These are phyloP conservation scores for Chalciporus chontae DNA, from an alignment of 768 basidiomycete species.

Conservation along the genomic window DNA sequence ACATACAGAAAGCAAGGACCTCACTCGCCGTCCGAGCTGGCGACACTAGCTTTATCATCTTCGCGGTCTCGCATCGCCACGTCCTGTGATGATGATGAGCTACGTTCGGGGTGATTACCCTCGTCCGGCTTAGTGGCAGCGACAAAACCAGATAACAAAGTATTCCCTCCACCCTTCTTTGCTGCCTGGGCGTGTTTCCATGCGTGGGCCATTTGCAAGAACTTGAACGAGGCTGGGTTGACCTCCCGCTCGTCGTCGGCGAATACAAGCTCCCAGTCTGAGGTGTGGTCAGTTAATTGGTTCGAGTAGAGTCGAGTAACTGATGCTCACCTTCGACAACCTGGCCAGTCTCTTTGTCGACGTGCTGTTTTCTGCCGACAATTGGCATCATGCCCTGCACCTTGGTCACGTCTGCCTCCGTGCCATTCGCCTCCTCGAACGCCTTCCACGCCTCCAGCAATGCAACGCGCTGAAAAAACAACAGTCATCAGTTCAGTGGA, in stretches of 20 bases:
- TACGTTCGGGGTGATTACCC: constrained; percentile 3
- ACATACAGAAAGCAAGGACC: constrained; percentile 1
- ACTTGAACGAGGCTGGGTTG: constrained; percentile 92
- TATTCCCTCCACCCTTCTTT: constrained; percentile 35
- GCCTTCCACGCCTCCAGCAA: constrained; percentile 94
- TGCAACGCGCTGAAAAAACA: constrained; percentile 68
- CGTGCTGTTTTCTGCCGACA: constrained; percentile 77
- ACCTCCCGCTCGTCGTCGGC: constrained; percentile 94
- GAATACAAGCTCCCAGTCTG: constrained; percentile 95
- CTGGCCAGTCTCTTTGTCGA: constrained; percentile 81
- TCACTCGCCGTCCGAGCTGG: constrained; percentile 50
- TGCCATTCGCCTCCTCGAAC: constrained; percentile 82
- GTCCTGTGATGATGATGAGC: constrained; percentile 17
- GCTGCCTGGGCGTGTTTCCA: constrained; percentile 64
- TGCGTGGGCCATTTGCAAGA: constrained; percentile 91
- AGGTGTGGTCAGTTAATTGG: background rate
- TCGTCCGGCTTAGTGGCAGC: constrained; percentile 31
- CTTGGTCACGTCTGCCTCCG: constrained; percentile 67
- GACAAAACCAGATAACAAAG: constrained; percentile 46
- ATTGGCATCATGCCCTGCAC: constrained; percentile 94
- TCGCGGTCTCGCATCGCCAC: constrained; percentile 22
- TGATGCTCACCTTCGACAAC: constrained; percentile 71
- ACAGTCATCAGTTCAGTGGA: background rate
- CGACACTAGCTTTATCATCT: constrained; percentile 42
- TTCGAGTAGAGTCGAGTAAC: constrained; percentile 4